Evolutionary conservation across 257 asterid species (phyloP).

Genomic region (Forsythia suspensa): DNA sequence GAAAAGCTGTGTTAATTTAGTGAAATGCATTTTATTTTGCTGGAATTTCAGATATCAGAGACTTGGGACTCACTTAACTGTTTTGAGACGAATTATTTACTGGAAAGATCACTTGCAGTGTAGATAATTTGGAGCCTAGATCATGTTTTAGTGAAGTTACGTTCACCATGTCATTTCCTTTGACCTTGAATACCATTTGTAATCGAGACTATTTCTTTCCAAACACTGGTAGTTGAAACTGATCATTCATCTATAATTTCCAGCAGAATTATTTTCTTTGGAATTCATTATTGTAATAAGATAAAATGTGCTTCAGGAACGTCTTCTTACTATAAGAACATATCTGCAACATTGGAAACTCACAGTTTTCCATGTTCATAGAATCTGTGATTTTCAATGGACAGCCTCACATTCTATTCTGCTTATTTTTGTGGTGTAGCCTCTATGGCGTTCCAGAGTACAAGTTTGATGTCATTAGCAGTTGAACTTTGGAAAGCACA

Average conservation of each 20-base stretch:
- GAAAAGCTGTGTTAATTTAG: background rate
- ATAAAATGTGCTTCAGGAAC: background rate
- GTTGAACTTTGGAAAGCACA: background rate
- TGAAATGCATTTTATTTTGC: background rate
- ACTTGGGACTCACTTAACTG: background rate
- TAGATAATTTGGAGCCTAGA: slow-evolving; percentile 3
- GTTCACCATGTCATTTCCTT: background rate
- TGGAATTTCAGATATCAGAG: background rate
- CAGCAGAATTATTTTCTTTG: background rate
- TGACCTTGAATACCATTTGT: slow-evolving; percentile 1
- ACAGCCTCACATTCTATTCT: background rate
- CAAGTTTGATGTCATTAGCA: background rate
- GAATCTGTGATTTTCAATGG: background rate
- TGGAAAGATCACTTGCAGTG: background rate
- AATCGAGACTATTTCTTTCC: background rate
- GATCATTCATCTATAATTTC: background rate
- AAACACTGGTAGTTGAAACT: background rate
- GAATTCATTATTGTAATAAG: background rate
- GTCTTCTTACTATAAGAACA: background rate
- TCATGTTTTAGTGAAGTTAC: slow-evolving; percentile 3
- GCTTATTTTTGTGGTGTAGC: background rate
- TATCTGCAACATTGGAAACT: background rate
- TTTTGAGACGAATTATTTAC: background rate
- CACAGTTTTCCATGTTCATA: background rate
- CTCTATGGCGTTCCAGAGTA: background rate